These are phyloP conservation scores for Cyberlindnera petersonii DNA, from an alignment of 805 yeast species.

Conservation along the genomic window DNA sequence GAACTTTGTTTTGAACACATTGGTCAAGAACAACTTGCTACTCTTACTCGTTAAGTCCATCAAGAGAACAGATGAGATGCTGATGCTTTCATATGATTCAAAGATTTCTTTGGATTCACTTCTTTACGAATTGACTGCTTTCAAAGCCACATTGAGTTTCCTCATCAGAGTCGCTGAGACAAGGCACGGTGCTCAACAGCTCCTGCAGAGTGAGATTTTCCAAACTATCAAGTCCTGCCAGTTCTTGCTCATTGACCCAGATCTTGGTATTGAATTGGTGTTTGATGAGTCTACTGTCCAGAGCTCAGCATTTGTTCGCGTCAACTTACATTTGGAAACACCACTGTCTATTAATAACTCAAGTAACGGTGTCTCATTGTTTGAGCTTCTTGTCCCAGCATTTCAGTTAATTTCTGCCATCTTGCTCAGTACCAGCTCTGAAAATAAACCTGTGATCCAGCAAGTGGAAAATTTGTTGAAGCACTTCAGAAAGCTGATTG, in stretches of 20 bases:
- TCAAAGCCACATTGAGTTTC: slow-evolving; percentile 66
- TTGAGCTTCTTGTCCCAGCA: slow-evolving; percentile 66
- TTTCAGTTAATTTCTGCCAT: slow-evolving; percentile 70
- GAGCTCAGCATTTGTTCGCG: slow-evolving; percentile 34
- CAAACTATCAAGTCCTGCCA: slow-evolving; percentile 51
- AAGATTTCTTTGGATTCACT: slow-evolving; percentile 48
- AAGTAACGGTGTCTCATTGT: slow-evolving; percentile 44
- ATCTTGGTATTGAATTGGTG: slow-evolving; percentile 59
- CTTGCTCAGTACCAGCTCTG: slow-evolving; percentile 72
- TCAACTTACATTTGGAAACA: slow-evolving; percentile 49
- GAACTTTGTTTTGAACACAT: slow-evolving; percentile 53
- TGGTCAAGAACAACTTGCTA: slow-evolving; percentile 65
- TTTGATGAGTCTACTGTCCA: slow-evolving; percentile 35
- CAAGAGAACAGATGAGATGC: slow-evolving; percentile 62
- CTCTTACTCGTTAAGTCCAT: slow-evolving; percentile 62
- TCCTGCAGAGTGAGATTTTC: slow-evolving; percentile 72
- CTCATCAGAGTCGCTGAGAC: slow-evolving; percentile 73
- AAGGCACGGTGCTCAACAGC: slow-evolving; percentile 69
- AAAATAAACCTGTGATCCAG: slow-evolving; percentile 53
- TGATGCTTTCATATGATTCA: slow-evolving; percentile 35
- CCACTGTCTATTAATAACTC: slow-evolving; percentile 38
- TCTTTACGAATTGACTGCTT: slow-evolving; percentile 71
- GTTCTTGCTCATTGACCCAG: slow-evolving; percentile 70
- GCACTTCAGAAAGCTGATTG: slow-evolving; percentile 50
- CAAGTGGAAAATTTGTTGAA: slow-evolving; percentile 50